Base-by-base conservation (phyloP, 1,284 basidiomycete genomes). In the Wallemia hederae region DNA sequence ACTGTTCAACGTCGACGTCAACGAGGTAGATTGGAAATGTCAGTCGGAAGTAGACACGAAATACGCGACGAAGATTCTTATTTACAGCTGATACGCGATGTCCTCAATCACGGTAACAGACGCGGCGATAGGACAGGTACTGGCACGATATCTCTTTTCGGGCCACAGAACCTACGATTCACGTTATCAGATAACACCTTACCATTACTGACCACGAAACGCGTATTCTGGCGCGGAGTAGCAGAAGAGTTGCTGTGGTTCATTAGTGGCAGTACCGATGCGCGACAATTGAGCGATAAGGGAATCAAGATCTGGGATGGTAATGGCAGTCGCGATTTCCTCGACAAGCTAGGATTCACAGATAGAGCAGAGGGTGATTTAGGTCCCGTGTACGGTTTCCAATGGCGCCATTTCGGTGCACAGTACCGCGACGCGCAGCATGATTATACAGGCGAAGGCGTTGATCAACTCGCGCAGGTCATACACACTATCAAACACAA, bases 331-430 rank as follows among this genome's bases (percentile, higher is more conserved):
- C 78, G 82, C 64, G 83, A 80, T 63, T 98, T 92, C 66, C 73
- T 98, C 33, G 85, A 90, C 66, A 78, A 78, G 62, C 76, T 88
- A 22, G 91, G 92, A 0, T 73, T 98, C 22, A 75, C 75, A 0
- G 81, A 92, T 67, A 75, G 90, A n/a, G 73, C 84, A 1, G 83
- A 88, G 68, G 94, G 92, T 5, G 92, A 97, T 69, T 72, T 98
- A 1, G 92, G 92, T 0, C 92, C 94, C 0, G 88, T 98, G 1
- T 98, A 98, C 69, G 92, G 92, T 0, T 98, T 98, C 70, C 92
- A 98, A 68, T 98, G 94, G 92, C 76, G 92, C 61, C 91, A 97
- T 70, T 98, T 97, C 71, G 92, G 94, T 1, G 92, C 92, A 0
- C 72, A 79, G 64, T 98, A 98, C 68, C 75, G 74, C 24, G 81